Percentiles rank a stretch among this genome's conserved stretches.
These are phyloP conservation scores for Penicillium fuscoglaucum DNA, from an alignment of 2,329 filamentous ascomycete genomes.

Conservation along the genomic window DNA sequence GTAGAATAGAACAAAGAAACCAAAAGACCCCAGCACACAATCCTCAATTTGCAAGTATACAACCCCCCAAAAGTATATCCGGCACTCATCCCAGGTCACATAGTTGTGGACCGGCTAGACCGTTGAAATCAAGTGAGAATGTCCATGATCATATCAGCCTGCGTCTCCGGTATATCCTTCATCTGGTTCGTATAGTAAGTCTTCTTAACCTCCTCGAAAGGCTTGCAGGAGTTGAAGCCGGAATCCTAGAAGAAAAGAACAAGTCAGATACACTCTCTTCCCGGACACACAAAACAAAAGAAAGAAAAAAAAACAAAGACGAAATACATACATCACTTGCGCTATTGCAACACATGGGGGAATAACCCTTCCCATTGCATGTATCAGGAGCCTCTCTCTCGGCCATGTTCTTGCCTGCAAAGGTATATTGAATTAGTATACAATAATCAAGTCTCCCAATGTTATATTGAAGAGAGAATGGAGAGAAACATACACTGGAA, in stretches of 20 bases:
- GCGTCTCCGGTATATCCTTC: conserved; percentile 1
- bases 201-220: conserved; percentile 25
- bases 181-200: conserved; percentile 22
- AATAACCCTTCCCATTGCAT: conserved; percentile 19
- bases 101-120: not conserved
- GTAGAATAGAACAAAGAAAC: not conserved
- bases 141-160: conserved; percentile 22
- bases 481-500: conserved; percentile 29
- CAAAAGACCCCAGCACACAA: not conserved
- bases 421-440: not conserved
- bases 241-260: not conserved
- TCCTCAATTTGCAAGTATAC: not conserved
- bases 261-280: not conserved
- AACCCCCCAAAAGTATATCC: not conserved
- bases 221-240: conserved; percentile 22
- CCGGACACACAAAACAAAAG: not conserved
- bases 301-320: not conserved
- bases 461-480: not conserved
- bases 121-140: conserved; percentile 11
- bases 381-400: conserved; percentile 13
- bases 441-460: not conserved
- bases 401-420: conserved; percentile 26
- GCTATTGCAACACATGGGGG: conserved; percentile 31
- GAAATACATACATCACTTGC: conserved; percentile 9
- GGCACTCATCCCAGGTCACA: not conserved